A percentile compares a stretch with the other conserved stretches of the same genome.
Evolutionary conservation across 1,139 yeast genomes (phyloP).

Genomic region (Pichia sp.): DNA sequence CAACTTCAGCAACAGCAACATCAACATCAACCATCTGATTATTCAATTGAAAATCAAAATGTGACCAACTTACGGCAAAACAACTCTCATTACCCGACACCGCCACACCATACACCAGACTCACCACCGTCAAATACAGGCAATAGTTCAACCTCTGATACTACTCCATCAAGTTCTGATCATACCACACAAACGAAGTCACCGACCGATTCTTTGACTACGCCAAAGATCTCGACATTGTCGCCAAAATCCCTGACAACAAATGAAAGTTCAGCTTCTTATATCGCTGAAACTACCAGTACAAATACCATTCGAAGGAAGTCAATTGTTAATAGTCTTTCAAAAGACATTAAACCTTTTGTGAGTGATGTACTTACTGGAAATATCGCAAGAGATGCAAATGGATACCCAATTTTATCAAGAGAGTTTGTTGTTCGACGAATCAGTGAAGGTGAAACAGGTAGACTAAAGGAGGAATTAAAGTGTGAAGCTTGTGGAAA

Average conservation of each 20-base stretch:
- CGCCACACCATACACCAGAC: constrained; percentile 29
- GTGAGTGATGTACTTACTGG: constrained; percentile 4
- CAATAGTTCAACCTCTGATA: neutral
- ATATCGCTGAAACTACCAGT: neutral
- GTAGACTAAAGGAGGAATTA: constrained; percentile 72
- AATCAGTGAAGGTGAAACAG: constrained; percentile 81
- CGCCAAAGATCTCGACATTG: neutral
- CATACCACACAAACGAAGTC: neutral
- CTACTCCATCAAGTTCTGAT: neutral
- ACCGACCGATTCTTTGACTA: neutral
- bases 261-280: neutral
- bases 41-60: neutral
- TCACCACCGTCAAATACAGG: neutral
- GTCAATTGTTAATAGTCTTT: neutral
- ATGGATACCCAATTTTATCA: constrained; percentile 37
- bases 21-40: neutral
- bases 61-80: neutral
- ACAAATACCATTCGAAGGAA: neutral
- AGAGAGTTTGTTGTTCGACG: constrained; percentile 76
- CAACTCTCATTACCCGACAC: constrained; percentile 12
- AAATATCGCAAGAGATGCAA: constrained; percentile 10
- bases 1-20: neutral
- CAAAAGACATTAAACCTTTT: neutral
- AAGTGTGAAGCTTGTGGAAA: constrained; percentile 89
- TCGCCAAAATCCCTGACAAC: constrained; percentile 16